These are phyloP conservation scores for Insectozyma bohioensis DNA, from an alignment of 1,139 yeast genomes.

Conservation along the genomic window DNA sequence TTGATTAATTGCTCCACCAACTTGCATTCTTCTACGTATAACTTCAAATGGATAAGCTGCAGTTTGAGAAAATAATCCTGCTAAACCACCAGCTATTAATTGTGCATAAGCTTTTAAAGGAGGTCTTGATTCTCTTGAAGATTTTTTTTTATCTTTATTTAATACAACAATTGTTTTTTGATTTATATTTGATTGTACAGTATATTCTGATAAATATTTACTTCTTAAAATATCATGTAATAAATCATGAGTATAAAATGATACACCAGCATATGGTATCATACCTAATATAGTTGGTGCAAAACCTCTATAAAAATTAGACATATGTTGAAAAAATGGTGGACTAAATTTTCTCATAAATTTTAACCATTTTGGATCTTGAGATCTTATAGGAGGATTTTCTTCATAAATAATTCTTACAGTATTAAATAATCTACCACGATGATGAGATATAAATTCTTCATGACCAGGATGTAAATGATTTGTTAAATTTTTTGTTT, in stretches of 20 bases:
- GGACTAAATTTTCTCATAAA: slow-evolving; percentile 35
- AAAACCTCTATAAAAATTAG: slow-evolving; percentile 92
- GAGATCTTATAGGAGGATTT: slow-evolving; percentile 47
- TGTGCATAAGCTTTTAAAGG: slow-evolving; percentile 91
- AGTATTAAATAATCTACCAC: slow-evolving; percentile 58
- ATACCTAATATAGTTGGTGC: slow-evolving; percentile 92
- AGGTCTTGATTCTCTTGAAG: slow-evolving; percentile 52
- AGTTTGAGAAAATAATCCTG: slow-evolving; percentile 94
- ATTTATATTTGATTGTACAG: slow-evolving; percentile 39
- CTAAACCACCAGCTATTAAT: slow-evolving; percentile 87
- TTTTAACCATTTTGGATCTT: slow-evolving; percentile 40
- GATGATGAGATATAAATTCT: slow-evolving; percentile 26
- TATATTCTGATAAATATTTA: slow-evolving; percentile 49
- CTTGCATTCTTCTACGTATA: slow-evolving; percentile 92
- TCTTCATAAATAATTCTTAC: slow-evolving; percentile 60
- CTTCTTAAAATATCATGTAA: slow-evolving; percentile 83
- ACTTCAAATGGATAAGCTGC: slow-evolving; percentile 98
- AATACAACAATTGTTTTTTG: slow-evolving; percentile 5
- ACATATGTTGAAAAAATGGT: slow-evolving; percentile 36
- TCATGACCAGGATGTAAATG: slow-evolving; percentile 24
- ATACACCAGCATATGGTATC: slow-evolving; percentile 98
- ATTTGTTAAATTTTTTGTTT: slow-evolving; percentile 51
- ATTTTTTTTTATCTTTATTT: slow-evolving; percentile 17
- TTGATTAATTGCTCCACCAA: slow-evolving; percentile 74
- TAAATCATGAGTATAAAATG: slow-evolving; percentile 90